phyloP scores from a whole-genome alignment of 2,329 filamentous ascomycete genomes.

The Dryadomyces quercus-mongolicae region DNA sequence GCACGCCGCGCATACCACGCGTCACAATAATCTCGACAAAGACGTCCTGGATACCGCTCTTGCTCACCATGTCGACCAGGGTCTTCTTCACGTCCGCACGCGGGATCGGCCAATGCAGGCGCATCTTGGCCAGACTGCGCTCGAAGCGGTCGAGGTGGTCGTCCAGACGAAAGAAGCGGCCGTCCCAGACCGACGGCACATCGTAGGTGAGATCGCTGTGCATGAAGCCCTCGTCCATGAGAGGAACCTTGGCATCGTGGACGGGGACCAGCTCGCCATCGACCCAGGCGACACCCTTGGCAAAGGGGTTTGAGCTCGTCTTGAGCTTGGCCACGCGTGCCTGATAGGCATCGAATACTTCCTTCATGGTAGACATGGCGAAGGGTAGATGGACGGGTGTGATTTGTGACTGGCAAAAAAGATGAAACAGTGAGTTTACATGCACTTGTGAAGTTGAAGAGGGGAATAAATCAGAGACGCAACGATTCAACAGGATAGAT shows the following conservation, averaged over 20 bases:
- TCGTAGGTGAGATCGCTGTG: slow-evolving; percentile 41
- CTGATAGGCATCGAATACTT: slow-evolving; percentile 7
- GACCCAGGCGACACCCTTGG: slow-evolving; percentile 33
- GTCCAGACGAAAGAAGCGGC: slow-evolving; percentile 37
- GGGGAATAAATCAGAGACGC: too few relatives aligned
- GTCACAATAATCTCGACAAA: slow-evolving; percentile 40
- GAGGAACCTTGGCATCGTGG: slow-evolving; percentile 33
- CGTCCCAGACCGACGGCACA: slow-evolving; percentile 38
- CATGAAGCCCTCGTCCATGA: slow-evolving; percentile 38
- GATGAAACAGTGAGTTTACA: too few relatives aligned
- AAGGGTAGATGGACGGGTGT: too few relatives aligned
- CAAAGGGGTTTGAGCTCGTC: slow-evolving; percentile 24
- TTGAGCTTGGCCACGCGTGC: slow-evolving; percentile 15
- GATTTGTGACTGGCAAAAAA: too few relatives aligned
- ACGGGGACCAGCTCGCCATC: slow-evolving; percentile 29
- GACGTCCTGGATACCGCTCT: slow-evolving; percentile 33
- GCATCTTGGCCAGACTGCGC: slow-evolving; percentile 31
- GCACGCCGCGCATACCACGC: slow-evolving; percentile 29
- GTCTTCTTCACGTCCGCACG: slow-evolving; percentile 25
- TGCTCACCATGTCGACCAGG: slow-evolving; percentile 30
- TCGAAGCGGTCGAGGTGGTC: slow-evolving; percentile 33
- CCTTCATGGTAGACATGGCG: slow-evolving; percentile 8
- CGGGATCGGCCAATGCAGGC: slow-evolving; percentile 28
- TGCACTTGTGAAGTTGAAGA: too few relatives aligned
- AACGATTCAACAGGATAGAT: background rate